Conservation (phyloP, 192 early-diverging fungal genomes). For the Coemansia aciculifera region DNA sequence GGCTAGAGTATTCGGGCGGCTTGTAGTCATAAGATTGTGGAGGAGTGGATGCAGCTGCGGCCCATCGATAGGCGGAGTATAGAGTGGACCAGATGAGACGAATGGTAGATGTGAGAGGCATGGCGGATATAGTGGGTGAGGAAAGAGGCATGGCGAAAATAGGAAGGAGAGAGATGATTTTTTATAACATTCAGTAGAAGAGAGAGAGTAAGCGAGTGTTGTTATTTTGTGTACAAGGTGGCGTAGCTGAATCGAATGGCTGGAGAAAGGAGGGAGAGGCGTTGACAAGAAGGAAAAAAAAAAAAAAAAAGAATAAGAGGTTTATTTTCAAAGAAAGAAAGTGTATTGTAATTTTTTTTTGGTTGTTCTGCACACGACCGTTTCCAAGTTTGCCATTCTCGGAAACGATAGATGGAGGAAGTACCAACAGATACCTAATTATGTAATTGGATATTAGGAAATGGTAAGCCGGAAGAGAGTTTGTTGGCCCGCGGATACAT, state of each 20-base stretch:
- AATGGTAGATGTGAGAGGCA: background rate
- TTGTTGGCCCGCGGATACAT: conserved; percentile 24
- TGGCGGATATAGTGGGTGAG: conserved; percentile 4
- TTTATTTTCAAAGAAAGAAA: background rate
- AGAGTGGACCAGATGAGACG: conserved; percentile 14
- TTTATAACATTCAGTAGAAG: no score
- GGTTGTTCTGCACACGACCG: background rate
- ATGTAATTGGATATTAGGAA: background rate
- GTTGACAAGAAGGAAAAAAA: background rate
- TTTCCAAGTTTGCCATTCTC: background rate
- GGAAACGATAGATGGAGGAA: background rate
- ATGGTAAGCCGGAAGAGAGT: conserved; percentile 17
- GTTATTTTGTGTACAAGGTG: background rate
- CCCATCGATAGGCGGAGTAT: conserved; percentile 26
- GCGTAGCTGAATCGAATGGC: conserved; percentile 1
- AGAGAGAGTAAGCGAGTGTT: background rate
- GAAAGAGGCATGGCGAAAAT: background rate
- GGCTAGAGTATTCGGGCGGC: conserved; percentile 36
- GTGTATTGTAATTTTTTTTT: background rate
- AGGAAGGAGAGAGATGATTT: background rate
- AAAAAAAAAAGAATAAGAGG: background rate
- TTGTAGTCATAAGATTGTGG: background rate
- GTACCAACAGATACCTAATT: background rate
- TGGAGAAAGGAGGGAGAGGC: background rate
- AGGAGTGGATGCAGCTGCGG: background rate